phyloP scores from a whole-genome alignment of 202 grass and related monocot species.

The Miscanthus sacchariflorus region DNA sequence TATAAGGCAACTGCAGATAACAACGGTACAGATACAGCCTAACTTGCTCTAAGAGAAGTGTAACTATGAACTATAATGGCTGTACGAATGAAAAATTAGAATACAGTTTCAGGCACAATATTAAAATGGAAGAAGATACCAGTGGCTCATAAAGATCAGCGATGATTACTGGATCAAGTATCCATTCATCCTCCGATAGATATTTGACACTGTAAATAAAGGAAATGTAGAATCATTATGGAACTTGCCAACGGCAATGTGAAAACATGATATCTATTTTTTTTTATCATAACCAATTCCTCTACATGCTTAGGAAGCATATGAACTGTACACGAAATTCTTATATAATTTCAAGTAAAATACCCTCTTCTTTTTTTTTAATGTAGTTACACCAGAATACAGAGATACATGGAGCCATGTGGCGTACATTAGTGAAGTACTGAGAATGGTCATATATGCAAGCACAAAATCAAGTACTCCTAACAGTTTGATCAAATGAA shows the following conservation, averaged over 20 bases:
- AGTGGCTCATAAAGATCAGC: conserved; percentile 81
- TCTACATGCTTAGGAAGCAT: not conserved
- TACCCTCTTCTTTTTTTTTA: too few species aligned
- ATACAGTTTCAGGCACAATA: conserved; percentile 1
- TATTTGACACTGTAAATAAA: conserved; percentile 80
- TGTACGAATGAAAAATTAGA: not conserved
- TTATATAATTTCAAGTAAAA: conserved; percentile 23
- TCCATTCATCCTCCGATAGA: conserved; percentile 89
- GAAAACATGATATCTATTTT: not conserved
- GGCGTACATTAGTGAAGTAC: not conserved
- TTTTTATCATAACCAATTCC: conserved; percentile 10
- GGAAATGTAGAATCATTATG: conserved; percentile 16
- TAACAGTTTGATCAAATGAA: not conserved
- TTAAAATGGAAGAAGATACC: conserved; percentile 51
- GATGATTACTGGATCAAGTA: conserved; percentile 86
- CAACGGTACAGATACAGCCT: not conserved
- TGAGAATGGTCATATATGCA: conserved; percentile 1
- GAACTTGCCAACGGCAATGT: not conserved
- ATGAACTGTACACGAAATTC: not conserved
- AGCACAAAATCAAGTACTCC: conserved; percentile 18
- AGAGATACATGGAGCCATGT: not conserved
- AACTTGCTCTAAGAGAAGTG: conserved; percentile 8
- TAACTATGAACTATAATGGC: not conserved
- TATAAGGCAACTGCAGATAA: not conserved
- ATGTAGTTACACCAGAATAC: conserved; percentile 1